Base-by-base conservation (phyloP, 805 yeast genomes). In the Wickerhamiella azymoides region DNA sequence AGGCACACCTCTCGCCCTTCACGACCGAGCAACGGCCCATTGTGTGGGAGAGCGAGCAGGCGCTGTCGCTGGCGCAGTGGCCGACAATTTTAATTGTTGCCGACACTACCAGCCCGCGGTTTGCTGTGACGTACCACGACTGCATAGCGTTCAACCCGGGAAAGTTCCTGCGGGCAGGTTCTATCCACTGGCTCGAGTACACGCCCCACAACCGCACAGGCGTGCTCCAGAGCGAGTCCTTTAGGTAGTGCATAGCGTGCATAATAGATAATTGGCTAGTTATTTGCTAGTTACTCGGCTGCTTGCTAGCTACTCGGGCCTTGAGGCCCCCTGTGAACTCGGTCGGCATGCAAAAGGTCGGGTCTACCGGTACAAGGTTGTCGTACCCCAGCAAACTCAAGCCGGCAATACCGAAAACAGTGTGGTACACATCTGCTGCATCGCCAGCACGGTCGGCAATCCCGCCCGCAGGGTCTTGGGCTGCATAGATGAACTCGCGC, bases 401-500 rank as follows among this genome's bases (percentile, higher is more conserved):
- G 0, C 96, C 99, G 0, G 96, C 80, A 17, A 89, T 65, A 0
- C 95, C 95, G 63, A 92, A 92, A 14, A 80, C 69, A 0, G 98
- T 92, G 59, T 92, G 99, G 59, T 77, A 92, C 0, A 92, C 92
- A 59, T 92, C 99, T 1, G 79, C 88, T 60, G 81, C 85, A 58
- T 93, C 86, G 39, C 79, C 95, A 9, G 85, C 83, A 19, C 98
- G 67, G 62, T 92, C 99, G 49, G 94, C 79, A 35, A 92, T 80
- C 0, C 99, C 99, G 27, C 99, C 99, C 8, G 72, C 76, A 1
- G 60, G 60, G 60, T 89, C 96, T 61, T 92, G 98, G 40, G 92
- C 78, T 2, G 61, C 57, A 35, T 89, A 62, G 4, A 92, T 86
- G 26, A 86, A 92, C 2, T 63, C 60, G 44, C 72, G 70, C 47